A percentile compares a stretch with the other conserved stretches of the same genome.
These are phyloP conservation scores for Rhynchospora breviuscula DNA, from an alignment of 176 grass and related monocot genomes.

Conservation along the genomic window DNA sequence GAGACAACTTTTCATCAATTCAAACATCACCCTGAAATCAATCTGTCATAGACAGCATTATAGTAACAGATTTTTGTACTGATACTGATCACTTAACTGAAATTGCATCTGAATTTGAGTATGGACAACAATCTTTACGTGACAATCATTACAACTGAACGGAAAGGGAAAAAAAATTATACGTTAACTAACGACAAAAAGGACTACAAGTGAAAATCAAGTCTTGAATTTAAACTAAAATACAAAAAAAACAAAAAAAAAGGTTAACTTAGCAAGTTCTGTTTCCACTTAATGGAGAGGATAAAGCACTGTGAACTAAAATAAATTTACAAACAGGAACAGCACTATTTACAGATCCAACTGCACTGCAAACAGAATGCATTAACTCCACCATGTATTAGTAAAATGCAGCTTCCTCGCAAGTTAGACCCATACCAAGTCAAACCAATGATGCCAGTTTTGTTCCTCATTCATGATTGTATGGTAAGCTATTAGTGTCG, in stretches of 20 bases:
- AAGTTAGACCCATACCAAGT: not conserved
- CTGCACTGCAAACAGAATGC: not conserved
- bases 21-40: not conserved
- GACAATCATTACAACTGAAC: not conserved
- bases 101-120: not conserved
- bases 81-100: not conserved
- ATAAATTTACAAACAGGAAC: not conserved
- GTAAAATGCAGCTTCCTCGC: not conserved
- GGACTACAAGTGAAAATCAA: not conserved
- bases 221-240: not conserved
- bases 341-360: constrained; percentile 5
- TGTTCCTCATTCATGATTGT: not conserved
- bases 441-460: not conserved
- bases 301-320: not conserved
- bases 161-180: not conserved
- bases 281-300: not conserved
- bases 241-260: not conserved
- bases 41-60: not conserved
- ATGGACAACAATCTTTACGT: not conserved
- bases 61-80: not conserved
- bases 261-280: not conserved
- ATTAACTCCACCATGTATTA: not conserved
- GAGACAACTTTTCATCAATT: not conserved
- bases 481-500: not conserved
- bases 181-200: not conserved